Evolutionary conservation across 2,329 filamentous ascomycete genomes (phyloP), one percentile per base, ranked within the genome.

Genomic region (Trichocomaceae sp.): DNA sequence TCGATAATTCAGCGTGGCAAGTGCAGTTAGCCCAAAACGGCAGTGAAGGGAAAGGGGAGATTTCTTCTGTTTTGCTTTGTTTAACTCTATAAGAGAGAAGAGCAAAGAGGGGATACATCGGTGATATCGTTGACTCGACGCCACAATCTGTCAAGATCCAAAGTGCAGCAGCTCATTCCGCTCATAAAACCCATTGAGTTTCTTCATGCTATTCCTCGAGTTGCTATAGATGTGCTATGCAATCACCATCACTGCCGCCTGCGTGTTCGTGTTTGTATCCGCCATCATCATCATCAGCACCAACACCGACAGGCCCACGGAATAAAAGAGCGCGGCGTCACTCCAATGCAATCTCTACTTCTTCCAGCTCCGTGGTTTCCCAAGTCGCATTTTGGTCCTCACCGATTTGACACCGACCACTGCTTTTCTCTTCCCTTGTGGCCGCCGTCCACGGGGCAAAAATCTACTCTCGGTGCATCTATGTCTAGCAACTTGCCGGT

Each of bases 401-500:
- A 64, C 58, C 63, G 63, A 57, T 70, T 68, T 60, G 62, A 64
- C 57, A 59, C 66, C 50, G 67, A 63, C 60, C 63, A 64, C 57
- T 61, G 66, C 63, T 62, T 68, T 48, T 58, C 64, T 53, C 64
- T 69, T 59, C 66, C 67, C 64, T 64, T 65, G 53, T 52, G 66
- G 60, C 63, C 67, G 59, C 63, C 68, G 58, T 62, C 63, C 61
- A 70, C 71, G 69, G 68, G 65, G 69, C 63, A 65, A 61, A 67
- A 66, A 60, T 66, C 64, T 60, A 71, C 69, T 60, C 66, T 67
- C 47, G 66, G 70, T 69, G 70, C 69, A 58, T 63, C 69, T 68
- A 75, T 75, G 73, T 74, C 73, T 64, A 68, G 69, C 62, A 69
- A 71, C 61, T 66, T 69, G 59, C 65, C 66, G 60, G 64, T 62